Conservation (phyloP, 78 protist genomes). For the Dictyostelium capitatum region DNA sequence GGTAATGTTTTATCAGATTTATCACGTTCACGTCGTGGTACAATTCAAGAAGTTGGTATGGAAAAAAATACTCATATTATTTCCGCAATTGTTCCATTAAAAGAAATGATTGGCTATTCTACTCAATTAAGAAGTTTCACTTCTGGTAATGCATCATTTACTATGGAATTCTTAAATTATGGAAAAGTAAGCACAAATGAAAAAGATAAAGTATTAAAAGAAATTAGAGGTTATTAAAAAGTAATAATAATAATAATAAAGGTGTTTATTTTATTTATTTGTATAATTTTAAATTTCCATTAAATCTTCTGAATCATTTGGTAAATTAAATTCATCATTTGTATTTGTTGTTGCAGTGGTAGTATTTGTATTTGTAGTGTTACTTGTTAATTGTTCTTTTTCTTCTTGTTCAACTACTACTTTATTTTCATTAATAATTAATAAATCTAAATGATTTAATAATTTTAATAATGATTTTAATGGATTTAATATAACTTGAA, state of each 20-base stretch:
- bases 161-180: slow-evolving; percentile 73
- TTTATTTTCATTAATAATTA: not conserved
- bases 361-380: too few relatives aligned
- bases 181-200: slow-evolving; percentile 23
- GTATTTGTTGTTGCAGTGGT: not conserved
- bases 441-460: not conserved
- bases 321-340: not conserved
- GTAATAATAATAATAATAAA: not conserved
- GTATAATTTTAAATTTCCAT: slow-evolving; percentile 53
- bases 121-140: slow-evolving; percentile 60
- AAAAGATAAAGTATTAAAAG: slow-evolving; percentile 46
- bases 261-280: not conserved
- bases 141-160: slow-evolving; percentile 73
- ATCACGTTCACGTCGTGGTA: slow-evolving; percentile 59
- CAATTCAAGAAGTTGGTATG: slow-evolving; percentile 60
- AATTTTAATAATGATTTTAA: not conserved
- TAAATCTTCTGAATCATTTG: slow-evolving; percentile 52
- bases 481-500: not conserved
- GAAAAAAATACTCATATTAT: slow-evolving; percentile 58
- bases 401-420: not conserved
- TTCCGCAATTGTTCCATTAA: slow-evolving; percentile 62
- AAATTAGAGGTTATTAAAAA: slow-evolving; percentile 56
- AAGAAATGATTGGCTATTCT: slow-evolving; percentile 81
- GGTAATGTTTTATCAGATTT: slow-evolving; percentile 81
- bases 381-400: not conserved